phyloP scores from a whole-genome alignment of 371 early-diverging fungal genomes.

The Gilbertella persicaria region DNA sequence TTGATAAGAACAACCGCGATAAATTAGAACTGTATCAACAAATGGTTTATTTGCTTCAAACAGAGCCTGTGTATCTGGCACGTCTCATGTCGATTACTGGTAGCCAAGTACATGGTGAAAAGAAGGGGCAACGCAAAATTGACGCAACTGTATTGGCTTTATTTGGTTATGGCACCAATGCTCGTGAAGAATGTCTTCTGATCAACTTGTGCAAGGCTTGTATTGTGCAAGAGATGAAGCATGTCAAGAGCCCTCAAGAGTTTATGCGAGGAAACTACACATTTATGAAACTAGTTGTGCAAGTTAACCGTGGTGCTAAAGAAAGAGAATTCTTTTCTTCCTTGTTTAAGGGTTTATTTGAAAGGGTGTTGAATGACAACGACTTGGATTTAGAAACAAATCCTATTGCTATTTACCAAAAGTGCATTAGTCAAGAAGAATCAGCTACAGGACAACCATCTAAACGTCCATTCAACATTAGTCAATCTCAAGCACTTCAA shows the following conservation, averaged over 20 bases:
- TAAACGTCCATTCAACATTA: conserved; percentile 75
- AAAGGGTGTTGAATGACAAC: conserved; percentile 71
- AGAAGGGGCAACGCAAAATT: conserved; percentile 62
- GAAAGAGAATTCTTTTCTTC: conserved; percentile 91
- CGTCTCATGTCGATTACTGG: conserved; percentile 85
- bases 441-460: conserved; percentile 83
- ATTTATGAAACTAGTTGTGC: conserved; percentile 94
- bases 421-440: conserved; percentile 89
- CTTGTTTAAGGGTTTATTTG: conserved; percentile 79
- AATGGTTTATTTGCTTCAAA: conserved; percentile 95
- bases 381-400: conserved; percentile 90
- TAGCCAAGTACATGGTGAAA: conserved; percentile 50
- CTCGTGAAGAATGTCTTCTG: conserved; percentile 96
- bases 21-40: conserved; percentile 87
- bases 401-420: conserved; percentile 89
- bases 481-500: conserved; percentile 78
- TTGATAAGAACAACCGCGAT: conserved; percentile 86
- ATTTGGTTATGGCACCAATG: conserved; percentile 95
- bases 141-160: conserved; percentile 90
- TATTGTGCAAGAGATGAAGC: conserved; percentile 89
- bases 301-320: conserved; percentile 93
- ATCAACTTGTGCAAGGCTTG: conserved; percentile 92
- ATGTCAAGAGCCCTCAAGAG: conserved; percentile 80
- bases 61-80: conserved; percentile 91
- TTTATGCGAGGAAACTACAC: conserved; percentile 93